Percentiles rank a stretch among this genome's conserved stretches.
Evolutionary conservation across 2,329 filamentous ascomycete genomes (phyloP).

Genomic region (Aspergillus cejpii): DNA sequence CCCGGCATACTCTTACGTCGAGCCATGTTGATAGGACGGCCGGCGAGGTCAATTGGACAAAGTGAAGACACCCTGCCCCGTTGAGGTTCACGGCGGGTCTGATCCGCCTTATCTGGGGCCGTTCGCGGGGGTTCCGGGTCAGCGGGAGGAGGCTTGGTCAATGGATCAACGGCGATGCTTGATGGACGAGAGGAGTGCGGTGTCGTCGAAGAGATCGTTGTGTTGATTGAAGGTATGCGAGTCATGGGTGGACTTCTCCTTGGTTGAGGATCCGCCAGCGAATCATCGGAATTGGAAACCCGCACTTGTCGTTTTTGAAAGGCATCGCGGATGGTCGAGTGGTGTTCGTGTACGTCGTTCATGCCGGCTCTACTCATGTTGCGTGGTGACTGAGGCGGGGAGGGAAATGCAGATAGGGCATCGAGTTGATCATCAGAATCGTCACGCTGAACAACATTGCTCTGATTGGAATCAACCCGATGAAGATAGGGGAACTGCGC

Average conservation of each 20-base stretch:
- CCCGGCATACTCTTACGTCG: constrained; percentile 33
- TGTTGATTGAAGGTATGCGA: constrained; percentile 10
- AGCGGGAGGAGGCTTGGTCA: constrained; percentile 9
- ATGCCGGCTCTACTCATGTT: constrained; percentile 20
- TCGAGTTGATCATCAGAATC: constrained; percentile 8
- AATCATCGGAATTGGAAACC: constrained; percentile 27
- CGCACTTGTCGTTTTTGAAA: constrained; percentile 19
- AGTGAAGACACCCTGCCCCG: constrained; percentile 14
- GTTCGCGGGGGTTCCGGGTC: constrained; percentile 5
- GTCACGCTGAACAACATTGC: constrained; percentile 9
- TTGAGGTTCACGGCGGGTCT: constrained; percentile 4
- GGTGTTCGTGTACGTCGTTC: constrained; percentile 19
- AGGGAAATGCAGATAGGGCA: constrained; percentile 21
- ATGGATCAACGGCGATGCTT: constrained; percentile 13
- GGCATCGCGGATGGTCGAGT: constrained; percentile 10
- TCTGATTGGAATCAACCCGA: constrained; percentile 12
- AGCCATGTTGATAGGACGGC: constrained; percentile 14
- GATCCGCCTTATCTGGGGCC: background rate
- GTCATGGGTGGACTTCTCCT: constrained; percentile 8
- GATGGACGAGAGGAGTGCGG: constrained; percentile 17
- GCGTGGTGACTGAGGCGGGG: constrained; percentile 31
- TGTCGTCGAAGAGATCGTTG: constrained; percentile 6
- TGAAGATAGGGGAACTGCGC: constrained; percentile 11
- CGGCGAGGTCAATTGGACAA: constrained; percentile 3
- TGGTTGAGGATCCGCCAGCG: constrained; percentile 10